These are phyloP conservation scores for Irpex sp. DNA, from an alignment of 1,284 basidiomycete genomes.

Conservation along the genomic window DNA sequence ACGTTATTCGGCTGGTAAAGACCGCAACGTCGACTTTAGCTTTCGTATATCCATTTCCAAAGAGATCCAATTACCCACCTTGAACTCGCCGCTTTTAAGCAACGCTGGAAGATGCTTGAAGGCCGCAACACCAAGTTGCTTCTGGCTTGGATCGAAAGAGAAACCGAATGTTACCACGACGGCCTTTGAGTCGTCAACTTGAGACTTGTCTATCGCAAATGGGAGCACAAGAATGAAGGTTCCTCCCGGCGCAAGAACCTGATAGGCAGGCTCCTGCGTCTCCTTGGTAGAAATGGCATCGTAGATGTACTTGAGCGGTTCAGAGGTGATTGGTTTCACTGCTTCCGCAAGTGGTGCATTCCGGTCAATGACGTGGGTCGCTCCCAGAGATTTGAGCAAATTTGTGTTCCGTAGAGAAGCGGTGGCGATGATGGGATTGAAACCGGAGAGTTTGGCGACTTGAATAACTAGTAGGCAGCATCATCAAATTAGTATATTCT, in stretches of 20 bases:
- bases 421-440: conserved; percentile 36
- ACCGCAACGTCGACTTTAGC: too few species aligned
- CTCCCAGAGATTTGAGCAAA: conserved; percentile 34
- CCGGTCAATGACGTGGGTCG: conserved; percentile 32
- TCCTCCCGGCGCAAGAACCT: conserved; percentile 26
- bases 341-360: neutral
- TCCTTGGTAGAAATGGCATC: too few species aligned
- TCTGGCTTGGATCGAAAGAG: too few species aligned
- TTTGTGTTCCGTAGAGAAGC: conserved; percentile 36
- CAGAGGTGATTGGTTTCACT: conserved; percentile 23
- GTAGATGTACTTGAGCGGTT: conserved; percentile 30
- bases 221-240: conserved; percentile 23
- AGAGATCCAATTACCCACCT: neutral
- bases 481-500: too few species aligned
- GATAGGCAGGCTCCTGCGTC: too few species aligned
- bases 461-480: too few species aligned
- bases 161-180: neutral
- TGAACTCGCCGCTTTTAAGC: neutral
- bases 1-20: conserved; percentile 21
- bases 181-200: conserved; percentile 3
- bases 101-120: neutral
- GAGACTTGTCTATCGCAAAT: conserved; percentile 14
- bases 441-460: conserved; percentile 35
- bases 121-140: neutral
- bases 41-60: neutral